Evolutionary conservation across 768 basidiomycete genomes (phyloP), one percentile per base, ranked within the genome.

Genomic region (Hysterangium stoloniferum): DNA sequence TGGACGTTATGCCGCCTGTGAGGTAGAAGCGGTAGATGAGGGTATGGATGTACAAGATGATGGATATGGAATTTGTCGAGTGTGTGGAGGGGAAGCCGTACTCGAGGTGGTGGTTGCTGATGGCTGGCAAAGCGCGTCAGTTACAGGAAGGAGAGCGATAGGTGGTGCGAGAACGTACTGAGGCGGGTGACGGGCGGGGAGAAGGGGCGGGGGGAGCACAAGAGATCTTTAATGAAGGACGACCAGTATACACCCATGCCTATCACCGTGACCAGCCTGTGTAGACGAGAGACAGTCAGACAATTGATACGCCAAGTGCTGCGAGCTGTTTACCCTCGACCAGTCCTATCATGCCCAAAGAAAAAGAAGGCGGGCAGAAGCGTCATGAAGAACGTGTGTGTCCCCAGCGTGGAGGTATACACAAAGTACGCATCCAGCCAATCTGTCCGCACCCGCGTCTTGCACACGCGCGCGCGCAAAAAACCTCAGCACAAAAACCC

Each of bases 71-170:
- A 64, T 96, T 95, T 6, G 93, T 90, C 1, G 90, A 87, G 60
- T 99, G 95, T 0, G 94, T 96, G 0, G 92, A 95, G 0, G 93
- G 94, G 61, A 97, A 95, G 20, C 95, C 95, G 58, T 95, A 95
- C 68, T 95, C 92, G 2, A 89, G 74, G 57, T 91, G 87, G 59
- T 89, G 86, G 1, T 70, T 76, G 12, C 86, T 84, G 45, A 90
- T 82, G 4, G 82, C 86, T 89, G 56, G 32, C 28, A 29, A 34
- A 24, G 13, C 19, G 4, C 27, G 19, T 24, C 25, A 27, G 11
- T n/a, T n/a, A n/a, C n/a, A n/a, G n/a, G n/a, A n/a, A n/a, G n/a
- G n/a, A n/a, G n/a, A n/a, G n/a, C n/a, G n/a, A n/a, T n/a, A n/a
- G n/a, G n/a, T n/a, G n/a, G n/a, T 40, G 35, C 19, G 34, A 37